These are phyloP conservation scores for Magnusiomyces magnusii DNA, from an alignment of 1,139 yeast species.

Conservation along the genomic window DNA sequence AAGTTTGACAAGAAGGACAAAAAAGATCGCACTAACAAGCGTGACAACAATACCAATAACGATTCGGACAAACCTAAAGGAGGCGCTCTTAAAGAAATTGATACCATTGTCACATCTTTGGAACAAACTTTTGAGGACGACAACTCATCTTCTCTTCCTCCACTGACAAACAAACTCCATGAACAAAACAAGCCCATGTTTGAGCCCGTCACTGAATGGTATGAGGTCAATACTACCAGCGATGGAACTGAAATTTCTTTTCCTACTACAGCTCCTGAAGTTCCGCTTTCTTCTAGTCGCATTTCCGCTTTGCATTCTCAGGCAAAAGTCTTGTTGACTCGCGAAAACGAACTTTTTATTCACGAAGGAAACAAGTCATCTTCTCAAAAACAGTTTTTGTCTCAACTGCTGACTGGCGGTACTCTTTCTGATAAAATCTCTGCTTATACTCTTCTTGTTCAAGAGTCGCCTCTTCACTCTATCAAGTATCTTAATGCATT, in stretches of 20 bases:
- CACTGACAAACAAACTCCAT: conserved; percentile 1
- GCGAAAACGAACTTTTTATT: conserved; percentile 64
- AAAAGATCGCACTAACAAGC: neutral
- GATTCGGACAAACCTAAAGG: neutral
- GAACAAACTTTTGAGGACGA: conserved; percentile 5
- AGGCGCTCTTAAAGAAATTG: conserved; percentile 53
- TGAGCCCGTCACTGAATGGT: conserved; percentile 73
- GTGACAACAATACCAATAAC: neutral
- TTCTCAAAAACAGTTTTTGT: conserved; percentile 81
- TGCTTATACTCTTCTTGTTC: conserved; percentile 83
- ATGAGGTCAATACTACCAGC: conserved; percentile 44
- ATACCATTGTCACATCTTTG: conserved; percentile 41
- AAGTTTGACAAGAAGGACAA: neutral
- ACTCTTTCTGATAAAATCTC: conserved; percentile 93
- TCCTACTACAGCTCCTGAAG: conserved; percentile 25
- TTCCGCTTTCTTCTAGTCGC: conserved; percentile 43
- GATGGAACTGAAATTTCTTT: neutral
- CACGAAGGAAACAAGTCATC: conserved; percentile 74
- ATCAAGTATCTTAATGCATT: conserved; percentile 74
- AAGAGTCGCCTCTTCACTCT: conserved; percentile 93
- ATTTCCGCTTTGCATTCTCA: conserved; percentile 53
- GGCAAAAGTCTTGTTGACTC: conserved; percentile 58
- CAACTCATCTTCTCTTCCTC: neutral
- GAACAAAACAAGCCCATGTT: conserved; percentile 44
- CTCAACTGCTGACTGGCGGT: conserved; percentile 87